phyloP scores from a whole-genome alignment of 2,329 filamentous ascomycete genomes.

The Trichoderma asperellum region DNA sequence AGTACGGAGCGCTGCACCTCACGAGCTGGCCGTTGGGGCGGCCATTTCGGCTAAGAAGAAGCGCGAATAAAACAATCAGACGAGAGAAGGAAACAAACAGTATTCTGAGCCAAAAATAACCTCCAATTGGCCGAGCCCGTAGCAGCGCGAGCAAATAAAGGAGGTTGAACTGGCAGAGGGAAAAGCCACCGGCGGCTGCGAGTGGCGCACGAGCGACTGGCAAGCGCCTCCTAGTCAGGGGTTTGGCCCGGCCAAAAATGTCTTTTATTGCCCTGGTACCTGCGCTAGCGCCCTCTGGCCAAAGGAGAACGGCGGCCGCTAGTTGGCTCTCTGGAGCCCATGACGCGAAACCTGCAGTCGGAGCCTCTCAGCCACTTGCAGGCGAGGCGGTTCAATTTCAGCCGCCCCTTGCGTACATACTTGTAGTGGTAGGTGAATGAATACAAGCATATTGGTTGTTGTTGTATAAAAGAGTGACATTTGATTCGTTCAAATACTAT shows the following conservation, averaged over 20 bases:
- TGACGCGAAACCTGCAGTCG: slow-evolving; percentile 16
- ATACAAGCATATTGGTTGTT: not conserved
- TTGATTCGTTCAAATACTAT: not conserved
- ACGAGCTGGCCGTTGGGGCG: not conserved
- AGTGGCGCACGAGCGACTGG: slow-evolving; percentile 17
- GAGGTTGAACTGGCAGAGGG: not conserved
- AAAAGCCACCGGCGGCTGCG: slow-evolving; percentile 1
- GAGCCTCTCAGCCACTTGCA: not conserved
- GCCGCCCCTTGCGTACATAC: slow-evolving; percentile 15
- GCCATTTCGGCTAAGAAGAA: slow-evolving; percentile 8
- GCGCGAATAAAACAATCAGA: not conserved
- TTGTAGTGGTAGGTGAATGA: too few relatives aligned
- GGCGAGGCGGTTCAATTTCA: slow-evolving; percentile 11
- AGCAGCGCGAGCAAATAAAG: not conserved
- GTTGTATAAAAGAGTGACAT: not conserved
- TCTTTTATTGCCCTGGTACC: slow-evolving; percentile 17
- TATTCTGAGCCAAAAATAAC: slow-evolving; percentile 2
- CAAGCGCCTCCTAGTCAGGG: slow-evolving; percentile 12
- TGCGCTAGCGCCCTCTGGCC: slow-evolving; percentile 22
- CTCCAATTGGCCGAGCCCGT: slow-evolving; percentile 10
- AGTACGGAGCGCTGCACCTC: not conserved
- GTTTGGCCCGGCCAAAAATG: not conserved
- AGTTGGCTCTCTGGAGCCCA: not conserved
- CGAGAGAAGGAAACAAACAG: not conserved
- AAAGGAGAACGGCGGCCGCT: slow-evolving; percentile 11